A percentile compares a stretch with the other conserved stretches of the same genome.
Evolutionary conservation across 2,329 filamentous ascomycete genomes (phyloP).

Genomic region (Madurella mycetomatis): DNA sequence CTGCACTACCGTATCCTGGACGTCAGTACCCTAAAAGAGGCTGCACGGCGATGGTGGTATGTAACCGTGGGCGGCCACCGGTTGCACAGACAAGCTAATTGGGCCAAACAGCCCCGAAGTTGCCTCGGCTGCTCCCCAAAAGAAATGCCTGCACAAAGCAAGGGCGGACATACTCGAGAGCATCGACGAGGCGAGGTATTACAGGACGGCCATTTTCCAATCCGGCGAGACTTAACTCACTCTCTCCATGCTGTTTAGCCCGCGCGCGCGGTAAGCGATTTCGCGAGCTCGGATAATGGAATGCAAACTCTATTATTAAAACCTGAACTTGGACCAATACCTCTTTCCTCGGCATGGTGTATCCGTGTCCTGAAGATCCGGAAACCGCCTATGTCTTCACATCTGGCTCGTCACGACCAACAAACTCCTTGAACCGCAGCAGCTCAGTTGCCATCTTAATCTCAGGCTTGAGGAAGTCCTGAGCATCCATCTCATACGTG

Average conservation of each 20-base stretch:
- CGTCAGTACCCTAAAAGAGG: slow-evolving; percentile 90
- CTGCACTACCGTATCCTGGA: slow-evolving; percentile 89
- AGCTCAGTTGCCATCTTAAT: slow-evolving; percentile 80
- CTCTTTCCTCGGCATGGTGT: background rate
- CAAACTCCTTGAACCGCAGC: slow-evolving; percentile 88
- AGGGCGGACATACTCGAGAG: slow-evolving; percentile 90
- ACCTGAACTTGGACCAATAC: background rate
- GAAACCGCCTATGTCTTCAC: slow-evolving; percentile 72
- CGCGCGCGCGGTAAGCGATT: background rate
- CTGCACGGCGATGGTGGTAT: slow-evolving; percentile 70
- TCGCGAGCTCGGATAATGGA: background rate
- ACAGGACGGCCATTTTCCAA: slow-evolving; percentile 38
- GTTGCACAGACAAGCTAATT: too few relatives aligned
- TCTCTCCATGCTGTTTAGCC: background rate
- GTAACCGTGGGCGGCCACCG: background rate
- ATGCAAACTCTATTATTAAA: background rate
- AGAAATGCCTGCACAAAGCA: slow-evolving; percentile 76
- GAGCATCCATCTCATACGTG: slow-evolving; percentile 76
- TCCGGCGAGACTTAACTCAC: background rate
- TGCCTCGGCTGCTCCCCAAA: slow-evolving; percentile 55
- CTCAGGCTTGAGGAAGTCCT: slow-evolving; percentile 89
- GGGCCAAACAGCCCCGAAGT: slow-evolving; percentile 14
- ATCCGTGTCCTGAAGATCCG: background rate
- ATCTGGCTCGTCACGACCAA: slow-evolving; percentile 88
- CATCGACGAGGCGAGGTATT: slow-evolving; percentile 85